These are phyloP conservation scores for Forsythia suspensa DNA, from an alignment of 257 asterid genomes.

Conservation along the genomic window DNA sequence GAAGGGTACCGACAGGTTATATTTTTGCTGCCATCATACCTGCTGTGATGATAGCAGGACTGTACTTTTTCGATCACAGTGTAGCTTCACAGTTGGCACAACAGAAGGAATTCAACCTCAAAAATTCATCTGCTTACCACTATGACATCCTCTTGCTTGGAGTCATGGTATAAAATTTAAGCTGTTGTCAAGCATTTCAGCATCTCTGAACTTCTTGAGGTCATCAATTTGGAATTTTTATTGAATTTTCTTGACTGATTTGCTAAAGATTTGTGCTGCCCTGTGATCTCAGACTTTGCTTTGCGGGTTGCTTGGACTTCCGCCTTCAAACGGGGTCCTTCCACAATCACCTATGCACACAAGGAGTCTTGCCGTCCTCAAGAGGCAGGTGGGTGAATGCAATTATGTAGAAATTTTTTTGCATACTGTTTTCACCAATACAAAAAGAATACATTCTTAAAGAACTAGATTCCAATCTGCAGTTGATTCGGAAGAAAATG, in stretches of 20 bases:
- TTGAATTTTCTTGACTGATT: background rate
- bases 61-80: slow-evolving; percentile 90
- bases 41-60: slow-evolving; percentile 86
- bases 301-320: slow-evolving; percentile 94
- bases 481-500: slow-evolving; percentile 82
- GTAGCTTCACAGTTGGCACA: slow-evolving; percentile 94
- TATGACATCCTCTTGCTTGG: slow-evolving; percentile 76
- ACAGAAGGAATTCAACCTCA: slow-evolving; percentile 82
- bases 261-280: background rate
- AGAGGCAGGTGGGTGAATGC: slow-evolving; percentile 66
- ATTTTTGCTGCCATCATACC: slow-evolving; percentile 81
- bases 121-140: slow-evolving; percentile 87
- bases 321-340: slow-evolving; percentile 98
- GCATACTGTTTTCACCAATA: background rate
- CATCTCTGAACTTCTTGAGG: background rate
- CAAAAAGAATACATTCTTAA: background rate
- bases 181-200: background rate
- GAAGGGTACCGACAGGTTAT: slow-evolving; percentile 56
- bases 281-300: slow-evolving; percentile 64
- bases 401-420: slow-evolving; percentile 2
- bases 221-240: background rate
- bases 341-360: slow-evolving; percentile 99
- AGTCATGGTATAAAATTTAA: slow-evolving; percentile 55
- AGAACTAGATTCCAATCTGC: slow-evolving; percentile 14
- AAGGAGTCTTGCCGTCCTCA: slow-evolving; percentile 87